phyloP scores from a whole-genome alignment of 169 alveolate genomes.

The Cryptosporidium andersoni region DNA sequence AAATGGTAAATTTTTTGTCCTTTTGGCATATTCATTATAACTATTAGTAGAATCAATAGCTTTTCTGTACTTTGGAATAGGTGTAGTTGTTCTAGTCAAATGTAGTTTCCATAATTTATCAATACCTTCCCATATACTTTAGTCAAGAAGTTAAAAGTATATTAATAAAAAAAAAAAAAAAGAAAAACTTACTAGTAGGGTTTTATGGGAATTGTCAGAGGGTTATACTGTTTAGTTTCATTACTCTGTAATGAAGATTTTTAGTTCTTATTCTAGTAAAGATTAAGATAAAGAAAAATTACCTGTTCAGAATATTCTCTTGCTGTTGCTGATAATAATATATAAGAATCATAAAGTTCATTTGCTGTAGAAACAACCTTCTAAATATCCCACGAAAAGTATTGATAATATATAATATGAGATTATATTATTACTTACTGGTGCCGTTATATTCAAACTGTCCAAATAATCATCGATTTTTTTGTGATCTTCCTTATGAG shows the following conservation, averaged over 20 bases:
- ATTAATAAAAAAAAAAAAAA: not conserved
- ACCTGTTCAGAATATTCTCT: slow-evolving; percentile 11
- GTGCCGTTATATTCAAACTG: slow-evolving; percentile 48
- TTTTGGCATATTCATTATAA: slow-evolving; percentile 26
- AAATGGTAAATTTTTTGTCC: slow-evolving; percentile 66
- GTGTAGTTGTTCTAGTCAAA: slow-evolving; percentile 63
- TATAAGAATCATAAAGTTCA: slow-evolving; percentile 59
- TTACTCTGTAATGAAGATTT: not conserved
- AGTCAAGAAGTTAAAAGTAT: not conserved
- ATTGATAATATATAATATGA: not conserved
- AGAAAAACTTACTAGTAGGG: slow-evolving; percentile 62
- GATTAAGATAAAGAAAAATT: not conserved
- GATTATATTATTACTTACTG: slow-evolving; percentile 19
- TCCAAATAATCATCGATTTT: slow-evolving; percentile 23
- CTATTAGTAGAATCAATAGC: slow-evolving; percentile 13
- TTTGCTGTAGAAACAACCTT: slow-evolving; percentile 24
- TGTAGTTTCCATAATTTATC: slow-evolving; percentile 49
- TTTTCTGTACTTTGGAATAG: slow-evolving; percentile 46
- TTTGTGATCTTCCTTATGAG: slow-evolving; percentile 48
- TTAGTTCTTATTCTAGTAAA: not conserved
- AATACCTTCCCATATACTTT: slow-evolving; percentile 57
- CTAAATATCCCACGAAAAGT: not conserved
- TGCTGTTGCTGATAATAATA: slow-evolving; percentile 64
- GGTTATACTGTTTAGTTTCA: slow-evolving; percentile 7
- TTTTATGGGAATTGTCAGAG: slow-evolving; percentile 55